Evolutionary conservation across 306 rosid species (phyloP), one percentile per base, ranked within the genome.

Genomic region (Prunus fruticosa): DNA sequence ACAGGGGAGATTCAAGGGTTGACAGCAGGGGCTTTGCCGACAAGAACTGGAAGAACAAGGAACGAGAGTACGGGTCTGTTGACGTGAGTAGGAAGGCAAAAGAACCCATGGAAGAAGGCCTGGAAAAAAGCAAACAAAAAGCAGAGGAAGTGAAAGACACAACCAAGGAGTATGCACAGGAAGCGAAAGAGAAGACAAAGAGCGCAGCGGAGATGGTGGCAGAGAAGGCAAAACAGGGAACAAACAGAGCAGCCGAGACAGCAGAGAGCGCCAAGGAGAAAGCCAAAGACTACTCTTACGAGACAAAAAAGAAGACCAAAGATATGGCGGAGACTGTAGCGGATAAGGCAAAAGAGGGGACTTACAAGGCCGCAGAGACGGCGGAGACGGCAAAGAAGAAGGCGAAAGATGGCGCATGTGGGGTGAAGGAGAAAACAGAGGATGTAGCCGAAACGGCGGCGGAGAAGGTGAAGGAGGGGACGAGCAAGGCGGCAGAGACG

Each of bases 341-440:
- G 2, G 89, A 81, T 9, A 83, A 75, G 58, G 70, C n/a, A 0
- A 60, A 63, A 47, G 85, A 80, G 57, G 92, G 79, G 10, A 19
- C 75, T 2, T 63, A 56, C 0, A 69, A 6, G 19, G 80, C 80
- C 0, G 79, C 61, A 38, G 85, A 79, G 25, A 16, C 76, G 0
- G 90, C 86, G 16, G 91, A 82, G 78, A 80, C 73, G 54, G 85
- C 79, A 0, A 88, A 82, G 79, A 74, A 85, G 64, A 70, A 82
- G 1, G 67, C 76, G 20, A 65, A 88, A 53, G 87, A 85, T 3
- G 78, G 83, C 0, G 78, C 87, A 77, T 3, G 69, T 0, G 78
- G 72, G 9, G 60, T 65, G 7, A 67, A 50, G 62, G 85, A 83
- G 80, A 78, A 75, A 73, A 64, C 82, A 2, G 67, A 83, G 66